Evolutionary conservation across 1,284 basidiomycete species (phyloP), one percentile per base, ranked within the genome.

Genomic region (Ustilago trichophora): DNA sequence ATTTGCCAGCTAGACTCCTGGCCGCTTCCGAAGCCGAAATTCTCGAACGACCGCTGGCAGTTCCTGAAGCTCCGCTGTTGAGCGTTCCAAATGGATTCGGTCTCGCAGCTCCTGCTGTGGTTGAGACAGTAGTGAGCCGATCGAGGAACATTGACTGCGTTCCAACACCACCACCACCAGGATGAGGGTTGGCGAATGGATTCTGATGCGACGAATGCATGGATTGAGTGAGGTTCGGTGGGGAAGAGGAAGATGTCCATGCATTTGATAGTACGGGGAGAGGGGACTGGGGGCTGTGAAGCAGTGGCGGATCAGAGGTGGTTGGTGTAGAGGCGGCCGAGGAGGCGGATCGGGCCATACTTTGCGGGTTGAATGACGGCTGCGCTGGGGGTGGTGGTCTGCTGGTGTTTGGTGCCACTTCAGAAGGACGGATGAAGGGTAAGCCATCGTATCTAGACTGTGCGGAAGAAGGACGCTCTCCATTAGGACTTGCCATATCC

Each of bases 11-110:
- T 10, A 72, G 24, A 32, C 58, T 62, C 6, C 59, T 52, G 6
- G 70, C 70, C 2, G 70, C 70, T 25, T 72, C 70, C 1, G 56
- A 21, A n/a, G 70, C 70, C 4, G 60, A 62, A 25, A 72, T 65
- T 4, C 69, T 25, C 4, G 55, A 60, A 4, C 65, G 25, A 1
- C 69, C 65, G 38, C 65, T 64, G 2, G 59, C 58, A 2, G 62
- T 64, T 4, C 64, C 60, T 12, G 52, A 51, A 1, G 52, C 26
- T 13, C 69, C 69, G 6, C 58, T 63, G 44, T 72, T 72, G 40
- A 68, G 52, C 21, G 54, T 65, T 6, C 64, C 69, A 25, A 65
- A 68, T 12, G 57, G 56, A 44, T 56, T 55, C 16, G 62, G 35
- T 8, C 48, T 26, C 5, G 32, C 15, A 6, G 15, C 26, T n/a